Percentiles rank a stretch among this genome's conserved stretches.
Conservation (phyloP, 75 land plant species). For the Cryptomeria japonica region DNA sequence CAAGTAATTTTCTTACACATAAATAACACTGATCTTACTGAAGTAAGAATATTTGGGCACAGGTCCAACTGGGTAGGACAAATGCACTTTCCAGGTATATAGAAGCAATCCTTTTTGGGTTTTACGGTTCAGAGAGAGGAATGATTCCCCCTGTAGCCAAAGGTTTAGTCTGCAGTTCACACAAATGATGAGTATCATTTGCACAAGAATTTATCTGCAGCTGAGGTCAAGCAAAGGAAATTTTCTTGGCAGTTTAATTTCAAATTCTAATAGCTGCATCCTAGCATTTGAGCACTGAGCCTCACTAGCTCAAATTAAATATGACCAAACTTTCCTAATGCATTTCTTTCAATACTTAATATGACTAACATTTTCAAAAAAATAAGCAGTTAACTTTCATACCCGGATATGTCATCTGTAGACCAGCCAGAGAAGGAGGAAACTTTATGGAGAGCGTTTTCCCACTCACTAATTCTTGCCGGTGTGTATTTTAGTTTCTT, state of each 20-base stretch:
- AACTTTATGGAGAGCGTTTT: constrained; percentile 6
- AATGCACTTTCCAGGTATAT: not conserved
- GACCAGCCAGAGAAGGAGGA: constrained; percentile 14
- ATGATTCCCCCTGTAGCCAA: not conserved
- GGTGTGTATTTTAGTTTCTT: not conserved
- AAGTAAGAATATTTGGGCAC: not conserved
- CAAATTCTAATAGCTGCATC: too few relatives aligned
- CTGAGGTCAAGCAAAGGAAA: too few relatives aligned
- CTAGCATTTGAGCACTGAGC: too few relatives aligned
- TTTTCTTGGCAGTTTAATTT: too few relatives aligned
- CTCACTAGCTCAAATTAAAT: not conserved
- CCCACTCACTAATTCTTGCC: constrained; percentile 2
- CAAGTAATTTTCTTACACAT: not conserved
- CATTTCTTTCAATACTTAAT: too few relatives aligned
- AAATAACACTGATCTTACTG: not conserved
- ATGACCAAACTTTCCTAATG: not conserved
- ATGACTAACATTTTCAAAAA: too few relatives aligned
- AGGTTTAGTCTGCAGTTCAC: not conserved
- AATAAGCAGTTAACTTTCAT: not conserved
- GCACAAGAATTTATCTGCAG: not conserved
- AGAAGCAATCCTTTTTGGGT: not conserved
- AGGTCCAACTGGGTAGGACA: not conserved
- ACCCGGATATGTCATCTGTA: constrained; percentile 1
- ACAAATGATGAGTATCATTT: not conserved
- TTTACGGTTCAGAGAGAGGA: not conserved